Conservation (phyloP, 2,329 filamentous ascomycete species). For the Coniochaeta hoffmannii region DNA sequence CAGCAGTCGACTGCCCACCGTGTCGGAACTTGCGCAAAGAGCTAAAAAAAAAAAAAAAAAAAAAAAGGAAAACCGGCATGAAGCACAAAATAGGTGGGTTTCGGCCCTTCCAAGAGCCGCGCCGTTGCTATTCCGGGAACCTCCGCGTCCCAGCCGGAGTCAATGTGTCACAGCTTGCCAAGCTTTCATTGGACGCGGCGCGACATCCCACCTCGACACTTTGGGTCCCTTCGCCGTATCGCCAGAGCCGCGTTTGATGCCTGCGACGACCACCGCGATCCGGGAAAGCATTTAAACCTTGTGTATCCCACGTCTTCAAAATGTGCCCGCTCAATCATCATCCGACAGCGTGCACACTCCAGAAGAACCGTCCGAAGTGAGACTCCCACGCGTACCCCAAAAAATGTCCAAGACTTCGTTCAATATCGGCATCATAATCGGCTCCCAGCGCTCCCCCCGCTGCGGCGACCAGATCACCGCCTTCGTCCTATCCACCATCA, state of each 20-base stretch:
- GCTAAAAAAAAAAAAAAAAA: no score
- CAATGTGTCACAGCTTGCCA: background rate
- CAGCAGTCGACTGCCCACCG: background rate
- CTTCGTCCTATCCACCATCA: conserved; percentile 13
- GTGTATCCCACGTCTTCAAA: background rate
- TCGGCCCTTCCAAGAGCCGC: background rate
- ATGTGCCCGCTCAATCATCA: background rate
- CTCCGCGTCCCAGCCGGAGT: background rate
- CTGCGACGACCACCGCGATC: background rate
- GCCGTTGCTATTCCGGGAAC: background rate
- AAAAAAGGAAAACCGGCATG: no score
- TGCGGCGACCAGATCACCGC: conserved; percentile 14
- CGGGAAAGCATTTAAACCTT: background rate
- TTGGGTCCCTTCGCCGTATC: background rate
- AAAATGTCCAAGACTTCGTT: conserved; percentile 5
- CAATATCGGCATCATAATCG: conserved; percentile 18
- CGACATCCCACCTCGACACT: background rate
- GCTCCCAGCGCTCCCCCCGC: conserved; percentile 17
- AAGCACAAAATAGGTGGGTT: background rate
- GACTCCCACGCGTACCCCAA: background rate
- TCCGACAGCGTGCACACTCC: background rate
- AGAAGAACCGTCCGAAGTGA: background rate
- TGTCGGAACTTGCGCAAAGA: background rate
- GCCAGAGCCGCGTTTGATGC: background rate
- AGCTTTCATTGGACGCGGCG: background rate